Percentiles rank a stretch among this genome's conserved stretches.
These are phyloP conservation scores for Camellia oleifera DNA, from an alignment of 179 eudicot species.

Conservation along the genomic window DNA sequence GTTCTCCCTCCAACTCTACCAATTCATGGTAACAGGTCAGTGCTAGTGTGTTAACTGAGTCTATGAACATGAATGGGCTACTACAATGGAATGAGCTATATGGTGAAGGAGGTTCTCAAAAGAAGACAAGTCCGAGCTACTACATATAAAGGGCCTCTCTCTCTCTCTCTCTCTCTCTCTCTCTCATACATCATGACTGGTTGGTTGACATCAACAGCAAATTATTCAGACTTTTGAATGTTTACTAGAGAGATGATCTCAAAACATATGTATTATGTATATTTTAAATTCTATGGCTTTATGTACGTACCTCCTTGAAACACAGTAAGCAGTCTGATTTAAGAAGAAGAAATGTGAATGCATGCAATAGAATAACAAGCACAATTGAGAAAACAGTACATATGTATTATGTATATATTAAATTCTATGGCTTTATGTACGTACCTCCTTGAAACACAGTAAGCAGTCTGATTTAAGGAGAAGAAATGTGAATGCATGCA, in stretches of 20 bases:
- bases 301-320: too few relatives aligned
- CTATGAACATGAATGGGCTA: neutral
- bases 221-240: too few relatives aligned
- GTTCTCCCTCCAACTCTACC: neutral
- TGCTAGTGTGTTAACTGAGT: neutral
- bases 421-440: too few relatives aligned
- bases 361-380: neutral
- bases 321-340: neutral
- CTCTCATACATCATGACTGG: too few relatives aligned
- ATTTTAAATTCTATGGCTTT: too few relatives aligned
- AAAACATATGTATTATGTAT: too few relatives aligned
- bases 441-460: too few relatives aligned
- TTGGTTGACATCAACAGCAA: too few relatives aligned
- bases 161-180: too few relatives aligned
- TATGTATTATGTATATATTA: too few relatives aligned
- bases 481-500: neutral
- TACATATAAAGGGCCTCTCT: neutral
- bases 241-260: too few relatives aligned
- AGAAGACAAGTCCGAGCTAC: constrained; percentile 3
- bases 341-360: neutral
- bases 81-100: constrained; percentile 3
- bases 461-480: neutral
- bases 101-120: constrained; percentile 13
- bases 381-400: neutral
- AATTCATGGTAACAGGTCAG: constrained; percentile 5